Base-by-base conservation (phyloP, 148 eudicot genomes). In the Nyssa sinensis region DNA sequence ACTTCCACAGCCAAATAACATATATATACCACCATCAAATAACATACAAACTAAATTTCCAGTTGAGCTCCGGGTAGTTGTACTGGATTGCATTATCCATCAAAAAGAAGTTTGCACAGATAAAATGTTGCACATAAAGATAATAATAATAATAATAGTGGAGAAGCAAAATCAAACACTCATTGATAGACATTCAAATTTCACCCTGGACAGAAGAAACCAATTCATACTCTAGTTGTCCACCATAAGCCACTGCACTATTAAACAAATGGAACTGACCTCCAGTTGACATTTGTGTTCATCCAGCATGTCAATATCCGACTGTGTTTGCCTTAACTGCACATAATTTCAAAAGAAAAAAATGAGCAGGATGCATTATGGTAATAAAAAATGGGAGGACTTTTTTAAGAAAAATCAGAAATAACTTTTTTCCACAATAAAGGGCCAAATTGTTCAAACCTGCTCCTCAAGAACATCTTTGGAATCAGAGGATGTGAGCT, bases 281-380 rank as follows among this genome's bases (percentile, higher is more conserved):
- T 90, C 81, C 32, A 90, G 83, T 76, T 86, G 75, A 8, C 65
- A 62, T 79, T 85, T 94, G 75, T 85, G 83, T 77, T 84, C 77
- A 66, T 77, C 80, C 51, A 94, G 86, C 75, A 75, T 62, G 39
- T 85, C 80, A 64, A 94, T 78, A 63, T 92, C 97, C 74, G 78
- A 74, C n/a, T 74, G 88, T 44, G 85, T 79, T 77, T 83, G 87
- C 81, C 81, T 86, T 62, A 90, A 78, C 98, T 92, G 92, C 84
- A 74, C 64, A 75, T 76, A 35, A 62, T 53, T 66, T 59, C 63
- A 34, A 69, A 71, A 61, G 27, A 61, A n/a, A n/a, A n/a, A n/a
- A n/a, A n/a, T n/a, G n/a, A n/a, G n/a, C n/a, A n/a, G n/a, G n/a
- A n/a, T n/a, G n/a, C n/a, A n/a, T n/a, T n/a, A n/a, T n/a, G n/a